phyloP scores from a whole-genome alignment of 208 protist species.

The Leishmania amazonensis region DNA sequence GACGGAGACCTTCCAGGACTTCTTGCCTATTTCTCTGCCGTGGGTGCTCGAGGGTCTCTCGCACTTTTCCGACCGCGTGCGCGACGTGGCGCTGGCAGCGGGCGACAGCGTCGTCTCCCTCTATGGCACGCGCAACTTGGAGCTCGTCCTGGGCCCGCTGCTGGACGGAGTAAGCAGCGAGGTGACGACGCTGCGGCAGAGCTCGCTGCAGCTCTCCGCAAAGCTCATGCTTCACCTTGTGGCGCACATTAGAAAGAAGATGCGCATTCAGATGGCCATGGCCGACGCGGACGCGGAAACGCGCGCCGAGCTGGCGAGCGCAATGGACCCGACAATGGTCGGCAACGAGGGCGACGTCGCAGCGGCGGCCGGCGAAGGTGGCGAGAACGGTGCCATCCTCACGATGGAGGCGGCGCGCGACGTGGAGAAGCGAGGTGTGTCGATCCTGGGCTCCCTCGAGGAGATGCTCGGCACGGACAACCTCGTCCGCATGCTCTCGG shows the following conservation, averaged over 20 bases:
- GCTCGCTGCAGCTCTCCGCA: slow-evolving; percentile 86
- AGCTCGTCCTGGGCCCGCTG: slow-evolving; percentile 82
- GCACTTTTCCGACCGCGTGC: slow-evolving; percentile 90
- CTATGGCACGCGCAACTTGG: slow-evolving; percentile 86
- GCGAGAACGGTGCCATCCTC: slow-evolving; percentile 39
- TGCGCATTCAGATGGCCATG: slow-evolving; percentile 74
- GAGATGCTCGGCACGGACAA: slow-evolving; percentile 75
- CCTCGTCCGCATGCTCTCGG: slow-evolving; percentile 75
- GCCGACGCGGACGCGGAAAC: slow-evolving; percentile 38
- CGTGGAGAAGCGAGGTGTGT: slow-evolving; percentile 88
- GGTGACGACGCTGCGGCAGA: slow-evolving; percentile 85
- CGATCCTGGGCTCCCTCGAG: slow-evolving; percentile 81
- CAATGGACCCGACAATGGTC: slow-evolving; percentile 10
- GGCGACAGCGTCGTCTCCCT: slow-evolving; percentile 90
- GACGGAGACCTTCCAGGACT: slow-evolving; percentile 66
- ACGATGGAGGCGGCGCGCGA: slow-evolving; percentile 83
- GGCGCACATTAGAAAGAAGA: slow-evolving; percentile 83
- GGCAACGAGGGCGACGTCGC: slow-evolving; percentile 4
- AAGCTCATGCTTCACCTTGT: slow-evolving; percentile 93
- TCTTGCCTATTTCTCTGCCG: slow-evolving; percentile 84
- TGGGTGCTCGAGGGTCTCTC: slow-evolving; percentile 91
- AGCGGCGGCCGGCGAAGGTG: slow-evolving; percentile 5
- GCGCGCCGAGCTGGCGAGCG: slow-evolving; percentile 29
- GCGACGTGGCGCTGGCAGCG: slow-evolving; percentile 86
- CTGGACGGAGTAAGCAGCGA: slow-evolving; percentile 81